Conservation (phyloP, 306 rosid species). For the Medicago lupulina region DNA sequence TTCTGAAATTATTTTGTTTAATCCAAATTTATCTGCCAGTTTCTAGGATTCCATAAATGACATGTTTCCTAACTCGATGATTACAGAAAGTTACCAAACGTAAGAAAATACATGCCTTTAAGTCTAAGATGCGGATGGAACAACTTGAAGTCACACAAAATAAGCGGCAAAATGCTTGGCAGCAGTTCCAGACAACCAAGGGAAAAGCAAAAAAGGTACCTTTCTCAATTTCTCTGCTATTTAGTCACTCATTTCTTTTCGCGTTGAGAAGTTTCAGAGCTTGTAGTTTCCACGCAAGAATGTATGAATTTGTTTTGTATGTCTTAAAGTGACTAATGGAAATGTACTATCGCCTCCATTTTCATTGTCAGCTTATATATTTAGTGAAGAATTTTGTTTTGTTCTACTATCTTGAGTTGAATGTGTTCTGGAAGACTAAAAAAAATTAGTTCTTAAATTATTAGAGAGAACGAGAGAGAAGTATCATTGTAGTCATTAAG, state of each 20-base stretch:
- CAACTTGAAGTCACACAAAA: constrained; percentile 97
- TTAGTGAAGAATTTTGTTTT: not conserved
- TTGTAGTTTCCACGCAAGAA: constrained; percentile 13
- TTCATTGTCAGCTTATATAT: not conserved
- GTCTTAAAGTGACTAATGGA: not conserved
- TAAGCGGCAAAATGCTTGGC: constrained; percentile 99
- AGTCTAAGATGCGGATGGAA: constrained; percentile 97
- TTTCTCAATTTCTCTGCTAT: constrained; percentile 14
- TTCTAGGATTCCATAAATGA: constrained; percentile 35
- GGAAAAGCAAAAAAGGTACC: constrained; percentile 95
- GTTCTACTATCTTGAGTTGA: not conserved
- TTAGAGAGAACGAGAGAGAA: not conserved
- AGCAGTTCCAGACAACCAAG: constrained; percentile 92
- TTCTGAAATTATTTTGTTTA: constrained; percentile 14
- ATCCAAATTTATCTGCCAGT: constrained; percentile 11
- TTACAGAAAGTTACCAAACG: constrained; percentile 83
- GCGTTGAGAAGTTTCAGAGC: not conserved
- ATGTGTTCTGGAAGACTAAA: not conserved
- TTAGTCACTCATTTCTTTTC: not conserved
- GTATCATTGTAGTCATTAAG: too few relatives aligned
- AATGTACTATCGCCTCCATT: not conserved
- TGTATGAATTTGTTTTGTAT: not conserved
- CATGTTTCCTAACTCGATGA: constrained; percentile 39
- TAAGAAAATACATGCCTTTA: constrained; percentile 94
- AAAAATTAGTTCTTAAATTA: not conserved